A percentile compares a stretch with the other conserved stretches of the same genome.
phyloP scores from a whole-genome alignment of 2,329 filamentous ascomycete genomes.

The Cladosporium velox region DNA sequence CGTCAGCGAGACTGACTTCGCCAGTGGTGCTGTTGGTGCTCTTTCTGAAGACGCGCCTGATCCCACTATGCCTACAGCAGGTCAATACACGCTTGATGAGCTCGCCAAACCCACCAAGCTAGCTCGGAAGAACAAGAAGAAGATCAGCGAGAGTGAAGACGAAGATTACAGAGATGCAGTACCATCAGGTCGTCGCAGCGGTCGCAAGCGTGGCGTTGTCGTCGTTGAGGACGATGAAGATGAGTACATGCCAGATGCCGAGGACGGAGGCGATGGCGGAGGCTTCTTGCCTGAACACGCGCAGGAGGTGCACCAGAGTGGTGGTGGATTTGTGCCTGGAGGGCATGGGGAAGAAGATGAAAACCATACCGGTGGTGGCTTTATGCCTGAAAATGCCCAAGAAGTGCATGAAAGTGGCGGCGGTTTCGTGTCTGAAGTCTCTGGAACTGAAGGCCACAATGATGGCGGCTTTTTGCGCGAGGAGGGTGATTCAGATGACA shows the following conservation, averaged over 20 bases:
- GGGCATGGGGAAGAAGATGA: constrained; percentile 25
- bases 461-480: constrained; percentile 5
- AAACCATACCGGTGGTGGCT: constrained; percentile 33
- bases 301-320: constrained; percentile 20
- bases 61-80: constrained; percentile 28
- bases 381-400: constrained; percentile 31
- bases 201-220: constrained; percentile 10
- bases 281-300: constrained; percentile 37
- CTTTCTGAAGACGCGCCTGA: background rate
- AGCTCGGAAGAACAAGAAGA: constrained; percentile 21
- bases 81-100: constrained; percentile 27
- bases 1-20: constrained; percentile 5
- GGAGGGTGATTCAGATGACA: background rate
- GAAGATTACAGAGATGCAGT: constrained; percentile 24
- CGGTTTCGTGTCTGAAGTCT: constrained; percentile 21
- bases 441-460: no score
- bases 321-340: constrained; percentile 23
- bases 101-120: constrained; percentile 18
- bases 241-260: constrained; percentile 23
- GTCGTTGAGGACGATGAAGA: constrained; percentile 34
- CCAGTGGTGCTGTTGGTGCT: background rate
- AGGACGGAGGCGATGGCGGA: constrained; percentile 26
- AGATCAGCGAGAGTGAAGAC: constrained; percentile 22
- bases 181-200: background rate
- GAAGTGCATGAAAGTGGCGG: constrained; percentile 19